Evolutionary conservation across 768 basidiomycete genomes (phyloP), one percentile per base, ranked within the genome.

Genomic region (Phaeotremella skinneri): DNA sequence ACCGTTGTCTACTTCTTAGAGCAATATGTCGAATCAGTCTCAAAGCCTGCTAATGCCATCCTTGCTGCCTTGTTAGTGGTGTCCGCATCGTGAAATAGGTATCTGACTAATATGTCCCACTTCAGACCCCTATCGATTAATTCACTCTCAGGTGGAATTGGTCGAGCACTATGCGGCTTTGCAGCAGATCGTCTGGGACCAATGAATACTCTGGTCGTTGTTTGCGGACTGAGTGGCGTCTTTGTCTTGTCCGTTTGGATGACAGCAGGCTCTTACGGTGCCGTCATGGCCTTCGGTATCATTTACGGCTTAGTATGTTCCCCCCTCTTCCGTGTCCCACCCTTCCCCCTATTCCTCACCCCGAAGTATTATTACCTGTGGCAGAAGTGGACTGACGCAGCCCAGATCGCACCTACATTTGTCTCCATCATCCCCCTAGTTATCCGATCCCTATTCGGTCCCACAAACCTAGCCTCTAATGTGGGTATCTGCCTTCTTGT

Each of bases 31-130:
- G 51, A 58, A 17, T 34, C 37, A 20, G 3, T 58, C 25, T 34
- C 20, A 0, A 41, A 42, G 3, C 56, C 56, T 9, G 29, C 23
- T n/a, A 51, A 16, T 14, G 56, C 43, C 32, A 43, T 58, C 16
- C 50, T 58, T 2, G 56, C 49, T n/a, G 49, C 56, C 2, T 25
- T 58, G 56, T 58, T 7, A 52, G 56, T 56, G 11, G 6, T n/a
- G 4, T 52, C n/a, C 6, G n/a, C 43, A 9, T 45, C 20, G 21
- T 14, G 6, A 45, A 20, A 6, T 21, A 45, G 7, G 7, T 7
- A 7, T 37, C 34, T 17, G 17, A 7, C 34, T 37, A 45, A 7
- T 45, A 20, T 9, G 23, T 11, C 43, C 23, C 3, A 11, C 43
- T 13, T 45, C 20, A 45, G 43, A 45, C 43, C 43, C 6, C 43